Conservation (phyloP, 352 stramenopile genomes). For the Pythium aristosporum region DNA sequence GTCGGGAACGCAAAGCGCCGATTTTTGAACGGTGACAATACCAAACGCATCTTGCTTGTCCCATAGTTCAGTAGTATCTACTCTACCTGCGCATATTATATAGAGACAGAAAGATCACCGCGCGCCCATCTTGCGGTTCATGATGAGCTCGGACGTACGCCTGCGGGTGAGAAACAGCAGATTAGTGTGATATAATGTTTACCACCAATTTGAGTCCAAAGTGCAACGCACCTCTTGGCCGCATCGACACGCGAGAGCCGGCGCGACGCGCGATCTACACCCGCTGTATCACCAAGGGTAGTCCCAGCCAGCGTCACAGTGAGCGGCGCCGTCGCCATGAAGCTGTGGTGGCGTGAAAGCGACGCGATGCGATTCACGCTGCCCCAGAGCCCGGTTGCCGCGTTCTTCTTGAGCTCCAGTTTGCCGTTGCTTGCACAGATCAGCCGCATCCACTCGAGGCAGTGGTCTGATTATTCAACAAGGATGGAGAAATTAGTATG, state of each 20-base stretch:
- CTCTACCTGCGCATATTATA: conserved; percentile 19
- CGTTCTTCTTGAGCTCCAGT: conserved; percentile 88
- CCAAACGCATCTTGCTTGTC: conserved; percentile 10
- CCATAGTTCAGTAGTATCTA: not conserved
- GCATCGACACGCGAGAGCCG: conserved; percentile 75
- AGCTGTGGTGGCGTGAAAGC: conserved; percentile 82
- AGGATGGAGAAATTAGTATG: conserved; percentile 1
- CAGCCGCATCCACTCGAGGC: conserved; percentile 86
- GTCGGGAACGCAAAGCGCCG: conserved; percentile 47
- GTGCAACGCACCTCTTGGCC: conserved; percentile 61
- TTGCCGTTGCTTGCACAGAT: conserved; percentile 84
- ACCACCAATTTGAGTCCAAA: not conserved
- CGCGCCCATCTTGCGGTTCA: conserved; percentile 71
- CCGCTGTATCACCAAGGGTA: conserved; percentile 32
- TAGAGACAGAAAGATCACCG: conserved; percentile 3
- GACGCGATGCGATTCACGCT: conserved; percentile 86
- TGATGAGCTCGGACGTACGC: conserved; percentile 83
- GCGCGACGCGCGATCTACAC: conserved; percentile 31
- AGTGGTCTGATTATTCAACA: conserved; percentile 54
- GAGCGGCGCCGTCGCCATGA: conserved; percentile 61
- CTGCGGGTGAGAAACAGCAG: conserved; percentile 27
- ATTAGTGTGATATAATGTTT: not conserved
- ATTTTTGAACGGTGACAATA: conserved; percentile 53
- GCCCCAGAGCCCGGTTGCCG: conserved; percentile 77
- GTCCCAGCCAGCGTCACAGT: conserved; percentile 26